phyloP scores from a whole-genome alignment of 1,139 yeast genomes.

The Suhomyces chickasaworum region DNA sequence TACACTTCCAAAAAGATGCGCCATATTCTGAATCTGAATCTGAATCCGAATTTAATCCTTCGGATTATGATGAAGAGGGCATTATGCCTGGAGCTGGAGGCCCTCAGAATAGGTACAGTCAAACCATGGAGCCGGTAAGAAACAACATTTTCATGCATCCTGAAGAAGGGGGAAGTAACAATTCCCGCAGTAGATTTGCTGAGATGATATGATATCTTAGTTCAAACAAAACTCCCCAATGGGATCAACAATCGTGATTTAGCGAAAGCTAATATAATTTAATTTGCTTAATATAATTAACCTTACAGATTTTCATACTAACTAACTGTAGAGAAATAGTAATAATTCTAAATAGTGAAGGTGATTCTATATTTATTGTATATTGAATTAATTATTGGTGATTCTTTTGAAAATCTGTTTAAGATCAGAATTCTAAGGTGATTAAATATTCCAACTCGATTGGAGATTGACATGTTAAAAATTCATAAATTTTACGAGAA shows the following conservation, averaged over 20 bases:
- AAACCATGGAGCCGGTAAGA: conserved; percentile 14
- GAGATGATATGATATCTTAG: conserved; percentile 22
- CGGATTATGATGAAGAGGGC: conserved; percentile 23
- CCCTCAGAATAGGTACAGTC: conserved; percentile 8
- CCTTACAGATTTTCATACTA: too few species aligned
- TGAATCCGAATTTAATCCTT: conserved; percentile 21
- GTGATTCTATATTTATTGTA: too few species aligned
- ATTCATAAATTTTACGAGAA: too few species aligned
- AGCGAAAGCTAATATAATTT: neutral
- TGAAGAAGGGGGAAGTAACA: conserved; percentile 23
- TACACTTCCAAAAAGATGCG: conserved; percentile 11
- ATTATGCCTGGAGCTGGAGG: conserved; percentile 18
- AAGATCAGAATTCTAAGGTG: too few species aligned
- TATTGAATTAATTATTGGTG: too few species aligned
- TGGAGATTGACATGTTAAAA: too few species aligned
- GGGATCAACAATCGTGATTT: neutral
- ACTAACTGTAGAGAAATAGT: too few species aligned
- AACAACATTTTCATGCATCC: conserved; percentile 12
- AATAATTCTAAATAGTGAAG: too few species aligned
- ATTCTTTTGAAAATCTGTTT: too few species aligned
- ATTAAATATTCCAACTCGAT: too few species aligned
- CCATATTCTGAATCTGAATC: conserved; percentile 15
- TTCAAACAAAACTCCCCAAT: neutral
- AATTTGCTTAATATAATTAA: neutral
- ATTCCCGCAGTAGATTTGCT: conserved; percentile 27